Percentiles rank a stretch among this genome's conserved stretches.
phyloP scores from a whole-genome alignment of 805 yeast species.

The Metschnikowia hibisci region DNA sequence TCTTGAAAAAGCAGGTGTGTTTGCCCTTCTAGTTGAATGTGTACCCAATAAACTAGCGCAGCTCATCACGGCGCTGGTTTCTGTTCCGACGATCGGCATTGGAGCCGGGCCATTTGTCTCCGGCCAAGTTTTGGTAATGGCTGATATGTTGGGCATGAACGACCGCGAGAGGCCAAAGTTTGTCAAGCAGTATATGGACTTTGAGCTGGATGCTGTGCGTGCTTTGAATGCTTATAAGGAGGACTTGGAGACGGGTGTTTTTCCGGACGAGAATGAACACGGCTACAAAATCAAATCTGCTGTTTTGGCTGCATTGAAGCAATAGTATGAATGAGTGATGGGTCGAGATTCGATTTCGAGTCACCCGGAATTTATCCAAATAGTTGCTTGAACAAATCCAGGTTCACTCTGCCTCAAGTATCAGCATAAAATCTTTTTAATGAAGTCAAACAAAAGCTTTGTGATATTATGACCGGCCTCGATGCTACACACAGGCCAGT shows the following conservation, averaged over 20 bases:
- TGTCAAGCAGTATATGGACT: constrained; percentile 63
- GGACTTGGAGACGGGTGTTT: constrained; percentile 54
- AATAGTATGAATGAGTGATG: too few relatives aligned
- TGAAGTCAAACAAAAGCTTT: constrained; percentile 22
- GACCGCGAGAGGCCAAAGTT: constrained; percentile 53
- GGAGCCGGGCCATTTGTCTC: constrained; percentile 86
- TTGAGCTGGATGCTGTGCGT: constrained; percentile 43
- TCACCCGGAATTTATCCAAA: constrained; percentile 15
- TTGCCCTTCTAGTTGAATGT: constrained; percentile 75
- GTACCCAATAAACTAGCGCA: constrained; percentile 72
- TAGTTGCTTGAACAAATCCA: constrained; percentile 19
- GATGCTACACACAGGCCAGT: constrained; percentile 42
- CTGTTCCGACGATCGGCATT: constrained; percentile 87
- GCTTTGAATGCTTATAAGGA: constrained; percentile 52
- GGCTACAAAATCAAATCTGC: constrained; percentile 68
- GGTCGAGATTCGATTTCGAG: background rate
- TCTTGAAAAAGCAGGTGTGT: constrained; percentile 73
- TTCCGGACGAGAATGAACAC: constrained; percentile 61
- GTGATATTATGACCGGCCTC: constrained; percentile 15
- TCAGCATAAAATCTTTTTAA: constrained; percentile 17
- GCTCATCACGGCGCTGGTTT: constrained; percentile 54
- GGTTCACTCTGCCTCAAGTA: constrained; percentile 10
- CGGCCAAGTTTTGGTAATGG: constrained; percentile 88
- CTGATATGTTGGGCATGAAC: constrained; percentile 77
- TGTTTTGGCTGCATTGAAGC: constrained; percentile 34